Evolutionary conservation across 1,284 basidiomycete species (phyloP).

Genomic region (Ganoderma meredithae): DNA sequence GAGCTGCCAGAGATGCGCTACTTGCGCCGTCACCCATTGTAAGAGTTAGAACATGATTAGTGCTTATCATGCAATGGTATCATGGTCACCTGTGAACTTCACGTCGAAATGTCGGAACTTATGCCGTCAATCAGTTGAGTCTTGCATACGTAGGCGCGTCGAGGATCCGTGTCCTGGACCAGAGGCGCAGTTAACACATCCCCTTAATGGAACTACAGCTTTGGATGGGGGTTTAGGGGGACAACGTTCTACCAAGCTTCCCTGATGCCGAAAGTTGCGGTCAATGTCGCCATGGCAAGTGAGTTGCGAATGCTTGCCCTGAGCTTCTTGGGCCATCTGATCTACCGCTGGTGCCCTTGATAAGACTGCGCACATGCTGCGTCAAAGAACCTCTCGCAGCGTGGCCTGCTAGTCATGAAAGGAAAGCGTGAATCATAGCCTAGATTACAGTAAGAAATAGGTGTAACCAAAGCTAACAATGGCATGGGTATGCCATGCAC

Average conservation of each 20-base stretch:
- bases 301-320: constrained; percentile 9
- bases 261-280: constrained; percentile 13
- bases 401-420: background rate
- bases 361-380: constrained; percentile 16
- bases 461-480: constrained; percentile 26
- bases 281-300: constrained; percentile 29
- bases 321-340: constrained; percentile 22
- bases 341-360: constrained; percentile 6
- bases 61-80: background rate
- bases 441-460: constrained; percentile 31
- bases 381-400: constrained; percentile 11
- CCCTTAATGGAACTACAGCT: background rate
- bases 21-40: background rate
- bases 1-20: background rate
- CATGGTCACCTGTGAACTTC: background rate
- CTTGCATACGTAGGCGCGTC: background rate
- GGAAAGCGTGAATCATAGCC: constrained; percentile 16
- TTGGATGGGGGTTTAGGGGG: background rate
- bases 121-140: background rate
- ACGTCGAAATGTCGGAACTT: constrained; percentile 3
- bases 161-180: background rate
- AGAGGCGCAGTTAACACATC: background rate
- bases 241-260: background rate
- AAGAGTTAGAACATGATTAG: background rate
- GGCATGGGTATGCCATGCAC: constrained; percentile 13